Conservation (phyloP, 257 asterid genomes). For the Prunella vulgaris region DNA sequence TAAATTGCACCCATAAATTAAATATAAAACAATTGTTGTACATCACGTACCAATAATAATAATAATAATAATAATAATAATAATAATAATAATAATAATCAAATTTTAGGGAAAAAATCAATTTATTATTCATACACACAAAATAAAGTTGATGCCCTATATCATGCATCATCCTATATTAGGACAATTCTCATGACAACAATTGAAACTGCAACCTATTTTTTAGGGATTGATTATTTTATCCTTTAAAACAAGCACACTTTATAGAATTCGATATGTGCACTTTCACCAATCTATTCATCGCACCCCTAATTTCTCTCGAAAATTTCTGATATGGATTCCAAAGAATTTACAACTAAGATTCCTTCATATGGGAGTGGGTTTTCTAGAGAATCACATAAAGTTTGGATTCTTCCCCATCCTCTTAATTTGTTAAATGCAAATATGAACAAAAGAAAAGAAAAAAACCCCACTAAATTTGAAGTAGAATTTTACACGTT, state of each 20-base stretch:
- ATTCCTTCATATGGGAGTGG: slow-evolving; percentile 30
- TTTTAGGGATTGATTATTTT: too few species aligned
- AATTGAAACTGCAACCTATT: too few species aligned
- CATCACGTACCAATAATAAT: neutral
- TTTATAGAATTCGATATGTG: too few species aligned
- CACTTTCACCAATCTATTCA: slow-evolving; percentile 1
- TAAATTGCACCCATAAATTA: neutral
- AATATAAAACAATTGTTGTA: neutral
- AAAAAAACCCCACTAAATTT: neutral
- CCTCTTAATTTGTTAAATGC: slow-evolving; percentile 20
- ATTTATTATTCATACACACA: neutral
- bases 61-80: neutral
- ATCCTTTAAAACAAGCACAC: too few species aligned
- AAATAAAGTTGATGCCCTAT: neutral
- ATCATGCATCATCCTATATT: neutral
- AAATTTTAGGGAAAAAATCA: neutral
- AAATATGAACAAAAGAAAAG: neutral
- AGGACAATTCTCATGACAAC: neutral
- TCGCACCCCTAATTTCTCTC: neutral
- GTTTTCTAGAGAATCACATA: slow-evolving; percentile 31
- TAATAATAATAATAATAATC: neutral
- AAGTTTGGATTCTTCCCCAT: slow-evolving; percentile 52
- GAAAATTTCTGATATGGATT: slow-evolving; percentile 23
- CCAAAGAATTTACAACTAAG: slow-evolving; percentile 22
- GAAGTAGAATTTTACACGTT: neutral